Conservation (phyloP, 805 yeast species). For the Lachancea thermotolerans region DNA sequence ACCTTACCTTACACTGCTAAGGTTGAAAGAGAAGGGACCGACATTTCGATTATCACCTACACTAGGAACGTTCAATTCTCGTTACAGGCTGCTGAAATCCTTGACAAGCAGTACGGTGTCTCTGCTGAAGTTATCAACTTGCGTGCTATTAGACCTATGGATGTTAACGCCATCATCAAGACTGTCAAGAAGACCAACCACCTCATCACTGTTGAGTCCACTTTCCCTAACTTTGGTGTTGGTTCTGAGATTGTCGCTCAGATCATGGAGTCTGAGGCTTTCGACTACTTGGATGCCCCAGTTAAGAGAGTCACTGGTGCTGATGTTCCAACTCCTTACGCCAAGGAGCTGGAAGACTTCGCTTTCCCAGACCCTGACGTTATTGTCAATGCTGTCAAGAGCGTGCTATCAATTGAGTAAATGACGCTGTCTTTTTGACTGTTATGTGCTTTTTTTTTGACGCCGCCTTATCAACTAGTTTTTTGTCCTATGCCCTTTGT, state of each 20-base stretch:
- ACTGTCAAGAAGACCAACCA: constrained; percentile 96
- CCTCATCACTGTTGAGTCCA: constrained; percentile 92
- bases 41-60: constrained; percentile 84
- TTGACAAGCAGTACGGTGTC: constrained; percentile 79
- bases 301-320: constrained; percentile 98
- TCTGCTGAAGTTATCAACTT: constrained; percentile 90
- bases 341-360: constrained; percentile 90
- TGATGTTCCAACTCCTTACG: constrained; percentile 99
- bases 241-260: constrained; percentile 98
- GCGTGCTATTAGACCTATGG: constrained; percentile 96
- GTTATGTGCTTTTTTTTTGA: no score
- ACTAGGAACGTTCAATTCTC: constrained; percentile 84
- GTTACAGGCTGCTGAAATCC: constrained; percentile 81
- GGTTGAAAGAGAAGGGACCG: constrained; percentile 88
- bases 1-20: constrained; percentile 91
- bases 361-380: constrained; percentile 97
- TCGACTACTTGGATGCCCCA: constrained; percentile 97
- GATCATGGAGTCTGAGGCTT: constrained; percentile 96
- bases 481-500: no score
- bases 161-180: constrained; percentile 74
- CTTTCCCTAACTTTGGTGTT: constrained; percentile 97
- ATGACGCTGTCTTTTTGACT: background rate
- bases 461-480: no score
- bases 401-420: constrained; percentile 61
- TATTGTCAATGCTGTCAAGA: constrained; percentile 79